Evolutionary conservation across 2,329 filamentous ascomycete genomes (phyloP), one percentile per base, ranked within the genome.

Genomic region (Arthrinium puccinioides): DNA sequence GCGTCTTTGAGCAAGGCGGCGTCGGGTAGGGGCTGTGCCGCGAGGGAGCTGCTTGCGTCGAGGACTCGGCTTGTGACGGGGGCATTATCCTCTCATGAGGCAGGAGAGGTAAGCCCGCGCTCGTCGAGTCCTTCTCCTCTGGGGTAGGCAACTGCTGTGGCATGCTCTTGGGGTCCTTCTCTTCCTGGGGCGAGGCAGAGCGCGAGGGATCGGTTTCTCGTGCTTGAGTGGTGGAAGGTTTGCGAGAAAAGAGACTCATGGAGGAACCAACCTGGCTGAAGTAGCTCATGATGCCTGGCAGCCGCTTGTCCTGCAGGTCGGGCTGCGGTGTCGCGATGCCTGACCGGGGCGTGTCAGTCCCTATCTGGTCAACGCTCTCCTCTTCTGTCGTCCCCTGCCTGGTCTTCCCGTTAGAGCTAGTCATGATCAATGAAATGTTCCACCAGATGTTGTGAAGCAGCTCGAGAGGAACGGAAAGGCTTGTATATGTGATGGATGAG

Each of bases 201-300:
- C 42, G 54, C 50, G 44, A 51, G 44, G 45, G 44, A 43, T 54
- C 52, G 52, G 59, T 51, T 49, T 59, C 57, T 53, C 55, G 53
- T 56, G 61, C 52, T 61, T 61, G 53, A 59, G 58, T 53, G 47
- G 52, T 57, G 54, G 56, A 55, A 51, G 59, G 61, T 42, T 54
- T 55, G 50, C 58, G 52, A 51, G 57, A 61, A 50, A 60, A 59
- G 53, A 61, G 62, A 60, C 69, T 64, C 74, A 76, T 74, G 71
- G 76, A 79, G 74, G 77, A 76, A 96, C 92, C 82, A 94, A 98
- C 92, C 90, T 98, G 92, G 71, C 84, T 84, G 76, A 97, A 95
- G 74, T 92, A 96, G 73, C 84, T 94, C 76, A 92, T 84, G 70
- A 97, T 94, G 61, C 88, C 87, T 51, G 92, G 92, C 59, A 94